Conservation (phyloP, 2,329 filamentous ascomycete genomes). For the Fusarium sp. region DNA sequence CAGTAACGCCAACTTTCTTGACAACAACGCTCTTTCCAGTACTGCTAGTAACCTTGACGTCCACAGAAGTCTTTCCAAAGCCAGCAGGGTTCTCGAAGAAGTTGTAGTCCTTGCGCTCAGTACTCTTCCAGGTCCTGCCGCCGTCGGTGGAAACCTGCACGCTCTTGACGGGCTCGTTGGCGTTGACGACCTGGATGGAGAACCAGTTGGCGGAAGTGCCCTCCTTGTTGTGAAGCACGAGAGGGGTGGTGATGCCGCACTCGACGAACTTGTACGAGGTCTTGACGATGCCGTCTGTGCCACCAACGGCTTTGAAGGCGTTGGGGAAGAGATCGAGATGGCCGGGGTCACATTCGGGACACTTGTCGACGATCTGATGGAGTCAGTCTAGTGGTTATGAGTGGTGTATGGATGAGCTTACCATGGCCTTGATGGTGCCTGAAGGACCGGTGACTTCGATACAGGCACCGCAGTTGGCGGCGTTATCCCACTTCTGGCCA, state of each 20-base stretch:
- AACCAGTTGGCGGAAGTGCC: slow-evolving; percentile 56
- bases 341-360: slow-evolving; percentile 51
- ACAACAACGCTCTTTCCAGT: slow-evolving; percentile 62
- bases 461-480: slow-evolving; percentile 69
- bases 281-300: slow-evolving; percentile 49
- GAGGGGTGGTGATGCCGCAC: slow-evolving; percentile 54
- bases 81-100: slow-evolving; percentile 69
- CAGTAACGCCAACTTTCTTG: slow-evolving; percentile 57
- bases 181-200: slow-evolving; percentile 68
- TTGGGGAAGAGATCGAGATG: slow-evolving; percentile 58
- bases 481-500: slow-evolving; percentile 63
- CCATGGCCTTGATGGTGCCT: slow-evolving; percentile 71
- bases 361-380: slow-evolving; percentile 55
- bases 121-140: slow-evolving; percentile 66
- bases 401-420: slow-evolving; percentile 43
- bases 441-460: slow-evolving; percentile 66
- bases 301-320: slow-evolving; percentile 52
- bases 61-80: slow-evolving; percentile 63
- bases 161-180: slow-evolving; percentile 63
- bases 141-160: slow-evolving; percentile 70
- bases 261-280: slow-evolving; percentile 50
- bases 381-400: neutral
- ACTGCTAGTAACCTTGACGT: slow-evolving; percentile 64
- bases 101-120: slow-evolving; percentile 64
- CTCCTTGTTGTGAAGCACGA: slow-evolving; percentile 56